Percentiles rank a stretch among this genome's conserved stretches.
Evolutionary conservation across 2,329 filamentous ascomycete species (phyloP).

Genomic region (Didymella glomerata): DNA sequence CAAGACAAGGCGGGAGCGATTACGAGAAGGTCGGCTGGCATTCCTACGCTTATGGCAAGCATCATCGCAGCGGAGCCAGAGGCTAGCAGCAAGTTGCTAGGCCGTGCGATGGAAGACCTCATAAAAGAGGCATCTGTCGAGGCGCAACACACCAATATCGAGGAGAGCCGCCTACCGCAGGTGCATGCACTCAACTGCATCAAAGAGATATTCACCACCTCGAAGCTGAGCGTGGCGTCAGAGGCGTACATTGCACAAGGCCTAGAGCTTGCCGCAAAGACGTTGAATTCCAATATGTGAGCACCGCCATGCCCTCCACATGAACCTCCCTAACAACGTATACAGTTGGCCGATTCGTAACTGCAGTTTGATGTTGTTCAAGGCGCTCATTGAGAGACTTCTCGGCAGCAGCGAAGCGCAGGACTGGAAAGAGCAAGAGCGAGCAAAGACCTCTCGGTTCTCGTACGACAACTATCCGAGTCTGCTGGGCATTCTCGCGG

Average conservation of each 20-base stretch:
- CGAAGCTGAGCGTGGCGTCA: slow-evolving; percentile 74
- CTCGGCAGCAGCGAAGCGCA: slow-evolving; percentile 74
- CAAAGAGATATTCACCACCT: slow-evolving; percentile 89
- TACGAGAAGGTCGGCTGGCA: slow-evolving; percentile 88
- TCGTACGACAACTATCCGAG: slow-evolving; percentile 74
- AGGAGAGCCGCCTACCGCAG: slow-evolving; percentile 74
- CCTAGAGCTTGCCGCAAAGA: slow-evolving; percentile 80
- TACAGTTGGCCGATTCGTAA: slow-evolving; percentile 90
- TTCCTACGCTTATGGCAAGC: slow-evolving; percentile 85
- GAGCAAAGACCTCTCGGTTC: slow-evolving; percentile 61
- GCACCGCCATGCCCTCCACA: slow-evolving; percentile 33
- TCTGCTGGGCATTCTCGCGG: slow-evolving; percentile 69
- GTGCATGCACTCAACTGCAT: slow-evolving; percentile 95
- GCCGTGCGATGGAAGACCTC: slow-evolving; percentile 69
- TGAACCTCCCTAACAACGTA: slow-evolving; percentile 10
- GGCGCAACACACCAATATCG: slow-evolving; percentile 62
- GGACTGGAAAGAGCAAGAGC: slow-evolving; percentile 64
- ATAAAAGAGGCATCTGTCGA: slow-evolving; percentile 66
- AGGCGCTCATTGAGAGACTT: slow-evolving; percentile 81
- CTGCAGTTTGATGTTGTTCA: slow-evolving; percentile 87
- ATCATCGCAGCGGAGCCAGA: slow-evolving; percentile 76
- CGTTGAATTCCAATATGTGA: slow-evolving; percentile 79
- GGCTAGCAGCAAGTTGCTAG: slow-evolving; percentile 64
- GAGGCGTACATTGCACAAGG: slow-evolving; percentile 77
- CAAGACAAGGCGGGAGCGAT: slow-evolving; percentile 77